phyloP scores from a whole-genome alignment of 164 flowering plant genomes.

The Annona squamosa region DNA sequence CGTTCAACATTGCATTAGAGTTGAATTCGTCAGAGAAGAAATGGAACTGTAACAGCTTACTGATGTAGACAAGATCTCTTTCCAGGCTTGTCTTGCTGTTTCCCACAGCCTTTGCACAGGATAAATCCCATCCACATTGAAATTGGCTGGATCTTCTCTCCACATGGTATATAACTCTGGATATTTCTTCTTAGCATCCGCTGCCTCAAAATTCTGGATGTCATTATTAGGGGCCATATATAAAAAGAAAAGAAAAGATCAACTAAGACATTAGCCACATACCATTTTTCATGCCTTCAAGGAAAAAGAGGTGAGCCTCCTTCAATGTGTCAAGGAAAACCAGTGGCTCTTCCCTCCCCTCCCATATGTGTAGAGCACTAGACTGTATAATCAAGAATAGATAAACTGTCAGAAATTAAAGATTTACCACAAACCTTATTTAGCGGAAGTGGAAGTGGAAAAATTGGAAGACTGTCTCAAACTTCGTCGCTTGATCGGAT shows the following conservation, averaged over 20 bases:
- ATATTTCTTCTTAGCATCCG: constrained; percentile 60
- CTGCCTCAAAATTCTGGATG: constrained; percentile 63
- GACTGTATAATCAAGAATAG: constrained; percentile 36
- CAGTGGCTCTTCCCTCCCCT: constrained; percentile 55
- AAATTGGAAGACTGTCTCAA: too few species aligned
- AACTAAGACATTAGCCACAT: constrained; percentile 7
- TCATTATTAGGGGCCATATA: constrained; percentile 24
- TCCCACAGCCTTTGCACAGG: constrained; percentile 48
- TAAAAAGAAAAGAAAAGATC: constrained; percentile 3
- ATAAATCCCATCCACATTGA: constrained; percentile 50
- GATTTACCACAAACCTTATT: too few species aligned
- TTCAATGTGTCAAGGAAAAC: constrained; percentile 67
- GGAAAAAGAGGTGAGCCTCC: constrained; percentile 61
- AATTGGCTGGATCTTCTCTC: constrained; percentile 75
- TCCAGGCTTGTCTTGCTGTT: constrained; percentile 59
- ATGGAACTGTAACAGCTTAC: constrained; percentile 23
- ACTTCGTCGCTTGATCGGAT: too few species aligned
- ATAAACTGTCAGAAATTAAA: too few species aligned
- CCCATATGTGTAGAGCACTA: constrained; percentile 64
- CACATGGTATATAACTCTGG: constrained; percentile 51
- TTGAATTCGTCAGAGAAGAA: not conserved
- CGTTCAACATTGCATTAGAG: not conserved
- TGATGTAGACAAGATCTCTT: constrained; percentile 48
- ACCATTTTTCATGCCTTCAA: constrained; percentile 88
- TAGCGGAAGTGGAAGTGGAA: too few species aligned